Base-by-base conservation (phyloP, 2,329 filamentous ascomycete genomes). In the Aspergillus versicolor region DNA sequence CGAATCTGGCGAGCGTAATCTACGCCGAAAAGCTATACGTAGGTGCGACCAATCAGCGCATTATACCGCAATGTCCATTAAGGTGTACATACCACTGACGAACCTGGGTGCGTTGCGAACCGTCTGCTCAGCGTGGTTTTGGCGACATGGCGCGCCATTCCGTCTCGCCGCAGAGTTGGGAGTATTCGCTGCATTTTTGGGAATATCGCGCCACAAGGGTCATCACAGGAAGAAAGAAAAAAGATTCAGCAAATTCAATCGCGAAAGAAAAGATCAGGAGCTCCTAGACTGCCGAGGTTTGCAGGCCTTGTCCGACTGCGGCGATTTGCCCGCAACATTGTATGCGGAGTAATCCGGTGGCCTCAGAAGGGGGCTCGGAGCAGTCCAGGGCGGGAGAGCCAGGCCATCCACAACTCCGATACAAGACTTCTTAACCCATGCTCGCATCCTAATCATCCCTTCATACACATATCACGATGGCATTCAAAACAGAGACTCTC, bases 401-500 rank as follows among this genome's bases (percentile, higher is more conserved):
- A 17, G 5, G 6, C 8, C 8, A 6, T 44, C n/a, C 19, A 13
- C 8, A 24, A 5, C 21, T 21, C 42, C 42, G 42, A 44, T 12
- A 6, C 21, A 24, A 44, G 9, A 15, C 2, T 11, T 44, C 24
- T 44, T 27, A 44, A 44, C 15, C 12, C 40, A 4, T 12, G 9
- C 21, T 11, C 21, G 17, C 3, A 6, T 17, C 17, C 22, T 12
- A 21, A 42, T 19, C 11, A 19, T 42, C 17, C 3, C 4, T 12
- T 11, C 9, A 5, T 13, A 3, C 30, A 24, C 6, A 8, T 11
- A 42, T 48, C 21, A 37, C 19, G 30, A 65, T 63, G 61, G 48
- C 53, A 1, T 46, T 57, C 17, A 58, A 53, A 52, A 43, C 61
- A 21, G 61, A 63, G 19, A 42, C 60, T 11, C 52, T 64, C 22